A percentile compares a stretch with the other conserved stretches of the same genome.
Evolutionary conservation across 2,329 filamentous ascomycete genomes (phyloP).

Genomic region (Ceratocystis lukuohia): DNA sequence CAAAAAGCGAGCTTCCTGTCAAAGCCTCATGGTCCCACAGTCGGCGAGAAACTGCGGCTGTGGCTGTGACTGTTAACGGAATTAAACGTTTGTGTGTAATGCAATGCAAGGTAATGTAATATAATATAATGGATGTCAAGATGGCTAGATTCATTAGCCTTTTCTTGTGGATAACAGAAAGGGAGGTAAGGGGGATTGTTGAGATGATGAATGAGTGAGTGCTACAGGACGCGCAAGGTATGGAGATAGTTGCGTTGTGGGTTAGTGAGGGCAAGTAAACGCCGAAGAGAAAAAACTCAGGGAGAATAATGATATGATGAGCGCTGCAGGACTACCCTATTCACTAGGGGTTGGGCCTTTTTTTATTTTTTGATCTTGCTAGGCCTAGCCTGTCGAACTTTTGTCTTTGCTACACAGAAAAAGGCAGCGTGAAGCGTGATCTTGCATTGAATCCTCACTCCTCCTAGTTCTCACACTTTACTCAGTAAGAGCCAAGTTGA

Average conservation of each 20-base stretch:
- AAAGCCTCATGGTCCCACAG: neutral
- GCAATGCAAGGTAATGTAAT: too few relatives aligned
- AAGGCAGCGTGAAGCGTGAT: conserved; percentile 2
- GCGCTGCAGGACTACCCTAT: neutral
- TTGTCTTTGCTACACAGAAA: neutral
- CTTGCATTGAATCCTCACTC: neutral
- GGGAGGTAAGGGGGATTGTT: neutral
- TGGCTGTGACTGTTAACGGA: neutral
- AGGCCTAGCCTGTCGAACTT: conserved; percentile 1
- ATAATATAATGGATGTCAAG: too few relatives aligned
- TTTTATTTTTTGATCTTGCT: neutral
- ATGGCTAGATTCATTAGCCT: neutral
- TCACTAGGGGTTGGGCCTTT: neutral
- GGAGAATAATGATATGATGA: neutral
- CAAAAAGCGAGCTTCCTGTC: neutral
- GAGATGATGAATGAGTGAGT: too few relatives aligned
- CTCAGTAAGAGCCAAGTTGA: neutral
- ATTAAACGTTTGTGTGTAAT: conserved; percentile 2
- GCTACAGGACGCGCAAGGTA: too few relatives aligned
- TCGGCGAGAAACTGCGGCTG: neutral
- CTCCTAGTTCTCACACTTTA: neutral
- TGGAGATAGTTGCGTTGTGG: neutral
- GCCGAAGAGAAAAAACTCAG: too few relatives aligned
- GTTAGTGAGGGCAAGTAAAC: neutral
- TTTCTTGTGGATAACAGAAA: neutral